Percentiles rank a stretch among this genome's conserved stretches.
Conservation (phyloP, 2,329 filamentous ascomycete genomes). For the Trichoderma lentiforme region DNA sequence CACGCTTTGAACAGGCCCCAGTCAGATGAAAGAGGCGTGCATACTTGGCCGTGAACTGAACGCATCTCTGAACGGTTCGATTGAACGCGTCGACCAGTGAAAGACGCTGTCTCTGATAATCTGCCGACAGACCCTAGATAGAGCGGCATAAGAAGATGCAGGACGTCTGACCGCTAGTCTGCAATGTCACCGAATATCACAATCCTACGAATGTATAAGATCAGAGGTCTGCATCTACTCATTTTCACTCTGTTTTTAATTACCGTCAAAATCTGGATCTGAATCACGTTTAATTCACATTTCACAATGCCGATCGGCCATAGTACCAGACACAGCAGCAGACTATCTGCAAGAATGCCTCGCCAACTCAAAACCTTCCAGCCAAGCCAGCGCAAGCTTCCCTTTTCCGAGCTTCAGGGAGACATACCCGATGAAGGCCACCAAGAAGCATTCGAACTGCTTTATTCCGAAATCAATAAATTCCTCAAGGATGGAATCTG, state of each 20-base stretch:
- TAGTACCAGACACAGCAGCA: not conserved
- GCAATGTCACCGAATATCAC: not conserved
- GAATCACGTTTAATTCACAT: not conserved
- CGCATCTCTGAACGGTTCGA: not conserved
- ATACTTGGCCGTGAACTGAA: not conserved
- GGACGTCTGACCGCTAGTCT: constrained; percentile 12
- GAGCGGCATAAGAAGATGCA: not conserved
- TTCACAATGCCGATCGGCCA: not conserved
- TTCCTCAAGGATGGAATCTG: constrained; percentile 25
- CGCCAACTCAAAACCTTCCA: not conserved
- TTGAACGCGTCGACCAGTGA: not conserved
- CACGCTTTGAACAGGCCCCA: not conserved
- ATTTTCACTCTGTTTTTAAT: not conserved
- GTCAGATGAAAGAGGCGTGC: not conserved
- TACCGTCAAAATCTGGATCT: not conserved
- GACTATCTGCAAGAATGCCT: not conserved
- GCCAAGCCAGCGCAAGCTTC: constrained; percentile 11
- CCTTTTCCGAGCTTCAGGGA: constrained; percentile 2
- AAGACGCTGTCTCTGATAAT: not conserved
- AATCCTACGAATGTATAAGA: not conserved
- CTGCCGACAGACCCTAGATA: not conserved
- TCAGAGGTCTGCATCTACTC: not conserved
- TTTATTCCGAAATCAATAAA: constrained; percentile 26
- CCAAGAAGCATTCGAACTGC: constrained; percentile 23
- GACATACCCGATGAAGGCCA: constrained; percentile 22